A percentile compares a stretch with the other conserved stretches of the same genome.
Conservation (phyloP, 345 rosid species). For the Corchorus capsularis region DNA sequence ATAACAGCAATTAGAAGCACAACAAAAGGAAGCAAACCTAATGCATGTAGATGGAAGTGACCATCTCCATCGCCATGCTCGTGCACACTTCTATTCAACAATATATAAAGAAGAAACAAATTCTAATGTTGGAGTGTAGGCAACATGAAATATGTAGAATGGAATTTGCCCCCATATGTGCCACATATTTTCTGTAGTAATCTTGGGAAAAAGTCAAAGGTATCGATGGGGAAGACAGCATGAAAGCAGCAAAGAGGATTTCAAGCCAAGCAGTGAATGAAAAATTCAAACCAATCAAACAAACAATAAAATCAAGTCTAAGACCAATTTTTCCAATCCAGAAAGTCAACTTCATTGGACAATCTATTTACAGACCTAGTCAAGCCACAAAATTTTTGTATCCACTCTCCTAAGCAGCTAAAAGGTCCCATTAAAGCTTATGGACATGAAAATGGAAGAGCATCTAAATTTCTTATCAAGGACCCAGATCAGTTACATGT, state of each 20-base stretch:
- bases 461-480: slow-evolving; percentile 19
- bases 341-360: slow-evolving; percentile 33
- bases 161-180: neutral
- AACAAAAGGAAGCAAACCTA: neutral
- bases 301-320: slow-evolving; percentile 19
- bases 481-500: slow-evolving; percentile 25
- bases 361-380: slow-evolving; percentile 47
- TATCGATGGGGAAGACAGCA: neutral
- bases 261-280: slow-evolving; percentile 8
- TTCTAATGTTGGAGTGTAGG: neutral
- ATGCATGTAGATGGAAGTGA: neutral
- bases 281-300: slow-evolving; percentile 11
- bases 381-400: slow-evolving; percentile 37
- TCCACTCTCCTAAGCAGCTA: slow-evolving; percentile 28
- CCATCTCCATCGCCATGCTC: neutral
- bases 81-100: neutral
- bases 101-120: neutral
- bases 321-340: slow-evolving; percentile 15
- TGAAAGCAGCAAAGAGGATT: slow-evolving; percentile 11
- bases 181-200: neutral
- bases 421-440: slow-evolving; percentile 23
- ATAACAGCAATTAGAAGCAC: neutral
- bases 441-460: neutral
- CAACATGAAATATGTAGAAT: neutral
- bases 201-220: neutral